Base-by-base conservation (phyloP, 1,284 basidiomycete species). In the Irpex rosettiformis region DNA sequence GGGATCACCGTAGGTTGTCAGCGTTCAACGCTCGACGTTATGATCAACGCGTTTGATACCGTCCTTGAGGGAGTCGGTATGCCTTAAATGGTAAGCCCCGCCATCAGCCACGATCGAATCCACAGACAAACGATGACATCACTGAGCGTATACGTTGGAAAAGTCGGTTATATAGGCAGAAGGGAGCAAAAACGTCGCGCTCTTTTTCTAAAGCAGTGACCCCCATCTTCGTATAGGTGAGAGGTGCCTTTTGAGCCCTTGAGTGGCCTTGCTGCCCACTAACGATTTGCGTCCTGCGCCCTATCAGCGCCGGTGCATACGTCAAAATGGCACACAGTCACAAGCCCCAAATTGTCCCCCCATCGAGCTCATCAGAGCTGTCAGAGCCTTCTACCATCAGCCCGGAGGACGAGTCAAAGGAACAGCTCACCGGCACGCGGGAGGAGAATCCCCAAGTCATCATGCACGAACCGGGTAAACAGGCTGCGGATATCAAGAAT, bases 371-470 rank as follows among this genome's bases (percentile, higher is more conserved):
- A 62, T 60, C 67, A 24, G 73, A 74, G 66, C 72, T 71, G 2
- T 73, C 71, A 2, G 69, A 73, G 64, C 73, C 72, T 16, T 70
- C 71, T 11, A 52, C 67, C 42, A 30, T 65, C 24, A 58, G 43
- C 29, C 72, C 71, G 2, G 68, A 64, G 53, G 68, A 73, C 58
- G 67, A 67, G 55, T 64, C 69, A 3, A 58, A 64, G 45, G 54
- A 60, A 28, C 67, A 70, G 62, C 57, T 70, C 52, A 64, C 65
- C 7, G 57, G 60, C 10, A 55, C 58, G 58, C 69, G 72, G 63
- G 71, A 69, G 63, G 72, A 73, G 69, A 72, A 75, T 62, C 70
- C 72, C 30, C 72, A 73, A 65, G 58, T 69, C 25, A 56, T 69
- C 18, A 65, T 66, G 58, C 67, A 67, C 54, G 24, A 37, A 4